Evolutionary conservation across 345 rosid genomes (phyloP).

Genomic region (Eucalyptus pumila): DNA sequence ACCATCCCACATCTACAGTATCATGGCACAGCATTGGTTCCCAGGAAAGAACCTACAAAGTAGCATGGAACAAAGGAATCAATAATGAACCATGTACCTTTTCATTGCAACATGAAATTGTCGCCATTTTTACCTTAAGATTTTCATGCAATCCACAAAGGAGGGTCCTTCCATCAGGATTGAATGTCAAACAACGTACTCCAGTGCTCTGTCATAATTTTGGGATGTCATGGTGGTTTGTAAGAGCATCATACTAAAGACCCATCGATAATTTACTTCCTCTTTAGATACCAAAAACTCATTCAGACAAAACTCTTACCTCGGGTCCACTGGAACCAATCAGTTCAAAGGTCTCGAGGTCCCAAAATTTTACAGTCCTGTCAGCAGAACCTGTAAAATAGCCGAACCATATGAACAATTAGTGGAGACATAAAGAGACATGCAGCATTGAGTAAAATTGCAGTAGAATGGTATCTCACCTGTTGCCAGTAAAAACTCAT

Average conservation of each 20-base stretch:
- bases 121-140: conserved; percentile 42
- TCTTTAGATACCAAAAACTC: not conserved
- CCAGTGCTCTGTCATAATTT: conserved; percentile 47
- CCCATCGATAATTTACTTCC: not conserved
- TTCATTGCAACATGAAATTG: not conserved
- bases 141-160: conserved; percentile 95
- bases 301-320: conserved; percentile 31
- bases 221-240: not conserved
- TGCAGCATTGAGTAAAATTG: not conserved
- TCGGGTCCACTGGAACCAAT: conserved; percentile 94
- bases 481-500: conserved; percentile 90
- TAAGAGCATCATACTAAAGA: not conserved
- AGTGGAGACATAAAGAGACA: not conserved
- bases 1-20: conserved; percentile 98
- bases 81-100: not conserved
- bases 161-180: conserved; percentile 87
- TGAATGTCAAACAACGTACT: conserved; percentile 88
- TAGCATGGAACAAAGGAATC: conserved; percentile 1
- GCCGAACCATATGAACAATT: not conserved
- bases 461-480: conserved; percentile 31
- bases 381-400: conserved; percentile 78
- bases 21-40: conserved; percentile 91
- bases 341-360: conserved; percentile 95
- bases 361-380: conserved; percentile 96
- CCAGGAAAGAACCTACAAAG: conserved; percentile 83